Evolutionary conservation across 2,329 filamentous ascomycete species (phyloP).

Genomic region (Elsinoe perseae): DNA sequence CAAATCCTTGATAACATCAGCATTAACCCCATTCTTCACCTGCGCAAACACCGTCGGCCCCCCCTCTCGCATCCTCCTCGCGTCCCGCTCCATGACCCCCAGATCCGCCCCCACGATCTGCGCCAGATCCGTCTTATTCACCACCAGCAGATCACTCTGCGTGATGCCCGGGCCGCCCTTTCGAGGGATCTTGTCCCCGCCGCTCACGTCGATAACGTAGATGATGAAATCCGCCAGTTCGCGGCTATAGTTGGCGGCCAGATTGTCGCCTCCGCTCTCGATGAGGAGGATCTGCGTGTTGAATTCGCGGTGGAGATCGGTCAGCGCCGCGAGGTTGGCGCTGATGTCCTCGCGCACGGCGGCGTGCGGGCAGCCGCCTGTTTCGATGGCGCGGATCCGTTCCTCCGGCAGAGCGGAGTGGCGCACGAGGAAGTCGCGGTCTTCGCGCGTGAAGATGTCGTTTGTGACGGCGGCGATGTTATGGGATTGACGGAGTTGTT

Average conservation of each 20-base stretch:
- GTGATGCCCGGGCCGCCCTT: conserved; percentile 97
- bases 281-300: conserved; percentile 79
- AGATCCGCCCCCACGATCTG: conserved; percentile 85
- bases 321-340: conserved; percentile 84
- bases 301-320: conserved; percentile 77
- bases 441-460: conserved; percentile 96
- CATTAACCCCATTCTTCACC: conserved; percentile 83
- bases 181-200: conserved; percentile 90
- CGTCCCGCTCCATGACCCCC: conserved; percentile 88
- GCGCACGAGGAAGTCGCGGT: conserved; percentile 91
- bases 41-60: conserved; percentile 93
- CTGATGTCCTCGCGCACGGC: conserved; percentile 96
- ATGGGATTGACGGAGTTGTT: conserved; percentile 69
- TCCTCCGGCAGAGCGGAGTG: conserved; percentile 72
- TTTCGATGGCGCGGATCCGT: conserved; percentile 93
- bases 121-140: conserved; percentile 96
- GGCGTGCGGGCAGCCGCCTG: conserved; percentile 92
- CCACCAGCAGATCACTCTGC: conserved; percentile 83
- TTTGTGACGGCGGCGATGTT: conserved; percentile 94
- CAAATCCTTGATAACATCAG: conserved; percentile 79
- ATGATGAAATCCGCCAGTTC: conserved; percentile 97
- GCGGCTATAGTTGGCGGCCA: conserved; percentile 91
- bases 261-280: conserved; percentile 90
- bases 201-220: conserved; percentile 95
- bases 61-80: conserved; percentile 86